Conservation (phyloP, 768 basidiomycete species). For the Punctularia strigosozonata region DNA sequence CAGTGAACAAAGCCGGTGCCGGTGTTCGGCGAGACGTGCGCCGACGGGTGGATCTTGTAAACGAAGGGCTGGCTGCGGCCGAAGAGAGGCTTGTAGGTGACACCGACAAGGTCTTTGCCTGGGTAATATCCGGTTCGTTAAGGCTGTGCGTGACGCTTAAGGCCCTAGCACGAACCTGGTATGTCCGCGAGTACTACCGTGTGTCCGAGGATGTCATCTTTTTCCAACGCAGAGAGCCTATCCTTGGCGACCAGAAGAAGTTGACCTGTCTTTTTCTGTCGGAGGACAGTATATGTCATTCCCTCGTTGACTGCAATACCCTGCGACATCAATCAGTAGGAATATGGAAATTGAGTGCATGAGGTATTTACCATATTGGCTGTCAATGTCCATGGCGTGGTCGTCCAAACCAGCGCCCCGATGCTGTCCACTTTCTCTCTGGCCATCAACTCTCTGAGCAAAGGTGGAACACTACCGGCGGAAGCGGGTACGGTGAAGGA, state of each 20-base stretch:
- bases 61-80: constrained; percentile 19
- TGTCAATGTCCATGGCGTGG: constrained; percentile 94
- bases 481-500: constrained; percentile 65
- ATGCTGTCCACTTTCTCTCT: no score
- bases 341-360: not conserved
- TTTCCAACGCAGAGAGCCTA: constrained; percentile 17
- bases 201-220: constrained; percentile 19
- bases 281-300: constrained; percentile 50
- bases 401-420: constrained; percentile 94
- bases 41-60: constrained; percentile 58
- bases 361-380: constrained; percentile 72
- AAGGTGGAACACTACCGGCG: no score
- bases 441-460: no score
- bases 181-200: constrained; percentile 16
- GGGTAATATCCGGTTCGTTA: not conserved
- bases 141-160: not conserved
- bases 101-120: constrained; percentile 46
- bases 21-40: constrained; percentile 75
- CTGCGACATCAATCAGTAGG: constrained; percentile 26
- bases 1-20: constrained; percentile 95
- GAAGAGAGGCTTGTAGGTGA: constrained; percentile 56
- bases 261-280: constrained; percentile 7
- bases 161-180: constrained; percentile 11
- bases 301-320: constrained; percentile 81
- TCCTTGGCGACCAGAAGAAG: constrained; percentile 24